A percentile compares a stretch with the other conserved stretches of the same genome.
Evolutionary conservation across 306 rosid genomes (phyloP).

Genomic region (Carpinus fangiana): DNA sequence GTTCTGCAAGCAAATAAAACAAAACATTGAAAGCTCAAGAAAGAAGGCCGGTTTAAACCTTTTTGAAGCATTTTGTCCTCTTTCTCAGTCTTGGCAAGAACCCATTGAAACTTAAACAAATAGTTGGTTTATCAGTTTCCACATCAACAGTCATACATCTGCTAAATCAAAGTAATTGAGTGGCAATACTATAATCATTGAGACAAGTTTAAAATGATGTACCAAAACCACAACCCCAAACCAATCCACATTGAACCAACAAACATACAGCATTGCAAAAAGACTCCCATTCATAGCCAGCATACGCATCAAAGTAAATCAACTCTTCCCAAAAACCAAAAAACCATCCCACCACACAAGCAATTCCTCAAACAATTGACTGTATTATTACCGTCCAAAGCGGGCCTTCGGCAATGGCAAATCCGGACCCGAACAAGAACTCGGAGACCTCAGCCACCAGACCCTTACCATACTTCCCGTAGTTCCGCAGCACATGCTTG

Average conservation of each 20-base stretch:
- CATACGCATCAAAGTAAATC: neutral
- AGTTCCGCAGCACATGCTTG: conserved; percentile 79
- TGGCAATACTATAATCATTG: neutral
- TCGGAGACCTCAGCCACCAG: conserved; percentile 89
- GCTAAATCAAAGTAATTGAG: neutral
- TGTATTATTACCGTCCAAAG: conserved; percentile 89
- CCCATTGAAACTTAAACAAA: neutral
- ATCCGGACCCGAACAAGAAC: conserved; percentile 83
- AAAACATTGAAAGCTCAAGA: neutral
- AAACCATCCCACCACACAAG: neutral
- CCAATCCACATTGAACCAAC: neutral
- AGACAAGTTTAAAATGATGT: neutral
- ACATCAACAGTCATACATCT: neutral
- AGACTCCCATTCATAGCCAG: neutral
- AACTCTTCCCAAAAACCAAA: neutral
- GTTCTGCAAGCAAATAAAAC: neutral
- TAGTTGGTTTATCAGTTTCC: neutral
- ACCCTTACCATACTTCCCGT: conserved; percentile 72
- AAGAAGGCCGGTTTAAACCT: neutral
- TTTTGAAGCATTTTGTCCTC: neutral
- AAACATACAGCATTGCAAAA: neutral
- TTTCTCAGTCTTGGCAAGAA: neutral
- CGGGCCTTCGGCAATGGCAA: conserved; percentile 94
- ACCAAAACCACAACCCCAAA: neutral
- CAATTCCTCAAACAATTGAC: neutral